Base-by-base conservation (phyloP, 1,284 basidiomycete species). In the Boletus hoseneyae region DNA sequence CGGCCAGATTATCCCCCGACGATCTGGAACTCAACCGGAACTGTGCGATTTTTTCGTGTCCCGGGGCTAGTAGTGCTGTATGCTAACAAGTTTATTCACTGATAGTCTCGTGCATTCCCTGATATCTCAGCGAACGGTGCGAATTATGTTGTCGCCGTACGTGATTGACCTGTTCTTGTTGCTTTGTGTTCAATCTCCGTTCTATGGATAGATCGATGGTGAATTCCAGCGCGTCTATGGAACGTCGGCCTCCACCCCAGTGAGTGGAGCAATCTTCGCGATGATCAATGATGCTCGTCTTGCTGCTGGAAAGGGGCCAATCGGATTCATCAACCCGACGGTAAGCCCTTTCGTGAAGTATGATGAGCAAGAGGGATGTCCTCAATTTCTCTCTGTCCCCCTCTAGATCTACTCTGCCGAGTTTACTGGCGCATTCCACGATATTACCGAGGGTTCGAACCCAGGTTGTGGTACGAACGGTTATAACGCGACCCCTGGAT, bases 271-370 rank as follows among this genome's bases (percentile, higher is more conserved):
- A 3, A 68, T 78, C 47, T 59, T 79, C n/a, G 68, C 74, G 0
- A 61, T 77, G 55, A 63, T 78, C 44, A 79, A 78, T 58, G 77
- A 78, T 52, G 70, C 70, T 11, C 66, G 71, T 21, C 51, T 74
- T 13, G 61, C 66, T 1, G 40, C 53, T 7, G 71, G 72, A 9
- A 75, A 73, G 8, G 58, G 32, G 13, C 32, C 73, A 9, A 65
- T 75, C 42, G 65, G 68, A 15, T 70, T 70, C 53, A 66, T 72
- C 34, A 72, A 71, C 48, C 61, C 70, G 16, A 56, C 47, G 16
- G 64, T 64, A 47, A 33, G 32, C 15, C 5, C 32, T 2, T n/a
- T 30, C 29, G 27, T 21, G 21, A 21, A 21, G 27, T 27, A 27
- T 27, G 8, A 27, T 2, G 30, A 32, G 13, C 30, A 32, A 8